Base-by-base conservation (phyloP, 1,284 basidiomycete genomes). In the Gomphus bonarii region DNA sequence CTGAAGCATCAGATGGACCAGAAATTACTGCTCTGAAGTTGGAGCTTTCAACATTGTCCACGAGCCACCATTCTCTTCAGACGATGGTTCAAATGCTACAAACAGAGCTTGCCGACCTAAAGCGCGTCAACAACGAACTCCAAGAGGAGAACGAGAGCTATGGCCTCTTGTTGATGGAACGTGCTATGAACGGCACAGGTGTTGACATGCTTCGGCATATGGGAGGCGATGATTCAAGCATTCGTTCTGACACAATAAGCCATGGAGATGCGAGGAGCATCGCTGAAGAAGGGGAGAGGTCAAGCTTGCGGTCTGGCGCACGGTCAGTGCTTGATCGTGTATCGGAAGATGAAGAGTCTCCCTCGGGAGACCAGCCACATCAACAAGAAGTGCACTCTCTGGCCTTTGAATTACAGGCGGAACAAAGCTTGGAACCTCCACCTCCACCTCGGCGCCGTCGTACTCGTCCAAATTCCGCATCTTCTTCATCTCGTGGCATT, bases 121-220 rank as follows among this genome's bases (percentile, higher is more conserved):
- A 88, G 68, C 75, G 88, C 57, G 88, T 91, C 62, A 91, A 91
- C 66, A 79, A 84, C 63, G 82, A 86, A 60, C 66, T 91, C 43
- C 88, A 91, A 68, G 93, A 97, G 67, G 93, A 97, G 65, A 97
- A 95, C 69, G 92, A 95, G 70, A 88, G 89, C 50, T 97, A 92
- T 73, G 92, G 95, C 77, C 90, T 93, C 60, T 76, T 97, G 47
- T 73, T 97, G 30, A 77, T 90, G 59, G 92, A 97, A 72, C 84
- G 81, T 71, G 97, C 94, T 0, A 73, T 97, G 43, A 92, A 78
- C 61, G 93, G 93, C 1, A 83, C 90, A 63, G 50, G 57, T 35
- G 88, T 91, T 65, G 83, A 90, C 65, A 73, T 88, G 57, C 73
- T 84, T 67, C 80, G 75, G 63, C 79, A 82, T 65, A 83, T 88